Conservation (phyloP, 345 rosid species). For the Laguncularia racemosa region DNA sequence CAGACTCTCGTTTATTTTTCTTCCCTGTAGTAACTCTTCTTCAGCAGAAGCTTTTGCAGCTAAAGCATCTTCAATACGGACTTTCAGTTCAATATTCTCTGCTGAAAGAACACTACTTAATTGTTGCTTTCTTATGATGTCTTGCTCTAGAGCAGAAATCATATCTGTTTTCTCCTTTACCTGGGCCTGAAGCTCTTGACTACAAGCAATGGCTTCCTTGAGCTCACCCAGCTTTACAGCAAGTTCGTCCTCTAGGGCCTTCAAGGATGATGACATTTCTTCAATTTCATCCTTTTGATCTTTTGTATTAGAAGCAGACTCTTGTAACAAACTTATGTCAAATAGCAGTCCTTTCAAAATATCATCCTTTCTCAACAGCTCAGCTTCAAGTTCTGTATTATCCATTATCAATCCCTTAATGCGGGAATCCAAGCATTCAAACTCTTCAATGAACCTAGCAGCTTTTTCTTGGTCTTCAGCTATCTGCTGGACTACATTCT, state of each 20-base stretch:
- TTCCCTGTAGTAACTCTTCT: conserved; percentile 48
- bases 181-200: conserved; percentile 49
- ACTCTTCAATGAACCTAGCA: conserved; percentile 37
- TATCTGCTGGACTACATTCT: conserved; percentile 38
- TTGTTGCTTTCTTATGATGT: conserved; percentile 30
- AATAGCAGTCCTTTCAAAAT: conserved; percentile 71
- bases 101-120: conserved; percentile 20
- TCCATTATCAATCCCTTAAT: conserved; percentile 46
- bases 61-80: conserved; percentile 34
- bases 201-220: conserved; percentile 37
- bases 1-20: conserved; percentile 48
- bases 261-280: conserved; percentile 50
- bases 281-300: conserved; percentile 80
- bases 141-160: conserved; percentile 40
- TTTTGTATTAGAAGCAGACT: conserved; percentile 68
- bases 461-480: conserved; percentile 35
- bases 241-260: conserved; percentile 67
- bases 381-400: conserved; percentile 47
- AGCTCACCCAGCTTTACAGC: conserved; percentile 50
- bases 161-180: conserved; percentile 52
- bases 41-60: conserved; percentile 40
- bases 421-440: conserved; percentile 42
- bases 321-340: conserved; percentile 84
- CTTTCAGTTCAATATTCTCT: conserved; percentile 50
- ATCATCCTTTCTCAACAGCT: conserved; percentile 76